These are phyloP conservation scores for Monosporascus sp. DNA, from an alignment of 2,329 filamentous ascomycete species.

Conservation along the genomic window DNA sequence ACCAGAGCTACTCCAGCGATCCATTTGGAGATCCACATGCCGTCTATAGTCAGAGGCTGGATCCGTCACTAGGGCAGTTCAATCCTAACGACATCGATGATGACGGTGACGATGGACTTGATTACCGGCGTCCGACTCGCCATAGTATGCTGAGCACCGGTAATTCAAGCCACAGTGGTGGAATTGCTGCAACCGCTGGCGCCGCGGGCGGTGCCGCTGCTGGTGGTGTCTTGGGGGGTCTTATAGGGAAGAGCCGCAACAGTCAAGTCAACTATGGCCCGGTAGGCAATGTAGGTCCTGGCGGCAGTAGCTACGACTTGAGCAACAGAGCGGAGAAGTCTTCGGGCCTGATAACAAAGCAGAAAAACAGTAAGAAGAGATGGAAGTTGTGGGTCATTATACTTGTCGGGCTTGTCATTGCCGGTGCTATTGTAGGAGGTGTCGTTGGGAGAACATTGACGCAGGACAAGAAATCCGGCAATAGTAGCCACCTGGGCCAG, in stretches of 20 bases:
- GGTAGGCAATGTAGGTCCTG: constrained; percentile 33
- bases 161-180: constrained; percentile 36
- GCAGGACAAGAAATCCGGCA: constrained; percentile 39
- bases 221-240: constrained; percentile 32
- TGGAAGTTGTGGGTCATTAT: constrained; percentile 65
- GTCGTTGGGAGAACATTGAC: constrained; percentile 43
- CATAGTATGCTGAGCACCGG: constrained; percentile 57
- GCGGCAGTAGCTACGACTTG: constrained; percentile 28
- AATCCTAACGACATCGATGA: constrained; percentile 79
- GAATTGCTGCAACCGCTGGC: constrained; percentile 40
- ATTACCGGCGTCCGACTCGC: constrained; percentile 45
- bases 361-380: constrained; percentile 58
- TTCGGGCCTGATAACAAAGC: constrained; percentile 54
- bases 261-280: constrained; percentile 52
- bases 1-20: constrained; percentile 55
- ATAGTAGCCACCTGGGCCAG: constrained; percentile 30
- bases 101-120: constrained; percentile 81
- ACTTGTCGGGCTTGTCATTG: constrained; percentile 58
- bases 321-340: constrained; percentile 53
- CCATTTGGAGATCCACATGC: constrained; percentile 55
- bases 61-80: constrained; percentile 52
- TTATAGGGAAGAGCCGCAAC: constrained; percentile 30
- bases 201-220: constrained; percentile 40
- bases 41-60: constrained; percentile 42
- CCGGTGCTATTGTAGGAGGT: constrained; percentile 70